These are phyloP conservation scores for Westerdykella sp. DNA, from an alignment of 2,329 filamentous ascomycete species.

Conservation along the genomic window DNA sequence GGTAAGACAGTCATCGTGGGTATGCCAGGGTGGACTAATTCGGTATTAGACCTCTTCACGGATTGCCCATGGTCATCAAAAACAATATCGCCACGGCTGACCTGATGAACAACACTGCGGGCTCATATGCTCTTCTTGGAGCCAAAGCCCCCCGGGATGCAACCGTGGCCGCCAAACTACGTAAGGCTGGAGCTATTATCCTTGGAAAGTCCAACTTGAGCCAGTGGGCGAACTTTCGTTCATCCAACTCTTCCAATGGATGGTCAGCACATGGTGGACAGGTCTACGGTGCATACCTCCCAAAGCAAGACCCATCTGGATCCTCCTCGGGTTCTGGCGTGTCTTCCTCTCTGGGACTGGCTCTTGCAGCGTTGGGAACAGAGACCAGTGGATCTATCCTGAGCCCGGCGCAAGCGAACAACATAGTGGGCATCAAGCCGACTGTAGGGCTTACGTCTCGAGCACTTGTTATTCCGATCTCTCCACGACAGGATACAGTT, in stretches of 20 bases:
- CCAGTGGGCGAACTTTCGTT: conserved; percentile 60
- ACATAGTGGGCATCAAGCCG: conserved; percentile 57
- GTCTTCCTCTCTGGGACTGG: conserved; percentile 53
- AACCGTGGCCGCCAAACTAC: conserved; percentile 54
- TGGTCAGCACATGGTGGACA: conserved; percentile 63
- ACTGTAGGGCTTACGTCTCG: conserved; percentile 60
- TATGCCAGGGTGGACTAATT: too few species aligned
- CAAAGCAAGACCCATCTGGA: conserved; percentile 56
- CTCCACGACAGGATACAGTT: conserved; percentile 51
- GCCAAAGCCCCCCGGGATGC: conserved; percentile 53
- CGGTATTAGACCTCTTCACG: conserved; percentile 49
- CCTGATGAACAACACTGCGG: conserved; percentile 57
- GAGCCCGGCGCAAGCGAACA: conserved; percentile 50
- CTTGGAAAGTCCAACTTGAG: conserved; percentile 61
- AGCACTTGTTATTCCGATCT: conserved; percentile 60
- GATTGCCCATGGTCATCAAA: conserved; percentile 61
- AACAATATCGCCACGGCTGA: conserved; percentile 61
- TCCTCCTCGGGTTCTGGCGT: conserved; percentile 60
- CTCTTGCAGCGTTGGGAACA: conserved; percentile 54
- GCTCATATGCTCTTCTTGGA: conserved; percentile 58
- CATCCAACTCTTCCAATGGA: conserved; percentile 52
- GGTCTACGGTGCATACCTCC: conserved; percentile 55
- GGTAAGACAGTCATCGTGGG: conserved; percentile 24
- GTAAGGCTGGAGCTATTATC: conserved; percentile 56
- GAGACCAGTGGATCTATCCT: conserved; percentile 61